phyloP scores from a whole-genome alignment of 169 alveolate species.

The Cryptosporidium baileyi region DNA sequence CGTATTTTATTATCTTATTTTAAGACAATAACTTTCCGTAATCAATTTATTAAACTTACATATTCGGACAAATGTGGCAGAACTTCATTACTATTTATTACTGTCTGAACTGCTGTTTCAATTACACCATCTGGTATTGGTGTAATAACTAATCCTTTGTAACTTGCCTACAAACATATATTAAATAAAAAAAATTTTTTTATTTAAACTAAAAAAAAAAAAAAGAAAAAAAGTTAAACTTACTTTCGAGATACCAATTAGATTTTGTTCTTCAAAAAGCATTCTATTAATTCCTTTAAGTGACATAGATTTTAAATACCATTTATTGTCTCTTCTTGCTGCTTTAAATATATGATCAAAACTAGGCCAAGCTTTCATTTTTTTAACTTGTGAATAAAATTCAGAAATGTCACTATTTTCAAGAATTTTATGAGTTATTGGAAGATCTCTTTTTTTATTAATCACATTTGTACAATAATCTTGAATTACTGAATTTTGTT shows the following conservation, averaged over 20 bases:
- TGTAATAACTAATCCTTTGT: conserved; percentile 32
- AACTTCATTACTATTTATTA: conserved; percentile 18
- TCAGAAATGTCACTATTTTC: neutral
- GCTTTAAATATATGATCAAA: conserved; percentile 60
- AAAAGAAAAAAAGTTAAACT: neutral
- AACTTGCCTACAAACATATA: conserved; percentile 19
- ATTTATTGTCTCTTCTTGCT: conserved; percentile 54
- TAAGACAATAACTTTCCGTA: no score
- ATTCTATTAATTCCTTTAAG: neutral
- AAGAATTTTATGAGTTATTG: neutral
- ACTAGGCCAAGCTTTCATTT: conserved; percentile 55
- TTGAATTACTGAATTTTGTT: neutral
- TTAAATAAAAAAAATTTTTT: neutral
- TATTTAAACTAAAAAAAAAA: neutral
- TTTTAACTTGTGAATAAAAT: neutral
- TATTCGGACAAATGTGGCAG: conserved; percentile 18
- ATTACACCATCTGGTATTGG: conserved; percentile 54
- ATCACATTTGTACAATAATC: no score
- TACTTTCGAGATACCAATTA: conserved; percentile 57
- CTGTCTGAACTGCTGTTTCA: conserved; percentile 27
- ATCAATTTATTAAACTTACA: conserved; percentile 54
- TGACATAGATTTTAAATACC: conserved; percentile 39
- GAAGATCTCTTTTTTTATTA: no score
- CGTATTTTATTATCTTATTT: no score
- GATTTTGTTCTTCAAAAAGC: conserved; percentile 11